Evolutionary conservation across 1,284 basidiomycete species (phyloP).

Genomic region (Pseudozyma pruni): DNA sequence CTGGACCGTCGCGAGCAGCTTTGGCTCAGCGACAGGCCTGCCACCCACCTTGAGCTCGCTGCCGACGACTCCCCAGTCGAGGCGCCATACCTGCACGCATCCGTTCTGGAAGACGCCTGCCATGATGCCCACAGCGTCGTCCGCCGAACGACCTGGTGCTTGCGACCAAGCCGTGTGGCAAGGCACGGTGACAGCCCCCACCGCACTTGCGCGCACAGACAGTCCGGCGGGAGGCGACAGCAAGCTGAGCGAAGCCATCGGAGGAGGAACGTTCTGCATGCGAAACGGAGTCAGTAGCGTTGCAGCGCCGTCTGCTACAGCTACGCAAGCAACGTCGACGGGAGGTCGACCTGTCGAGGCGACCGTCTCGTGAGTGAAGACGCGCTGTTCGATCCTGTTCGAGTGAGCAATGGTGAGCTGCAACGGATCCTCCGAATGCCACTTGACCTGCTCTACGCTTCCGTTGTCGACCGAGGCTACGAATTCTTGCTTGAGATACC

Average conservation of each 20-base stretch:
- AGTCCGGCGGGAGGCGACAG: conserved; percentile 60
- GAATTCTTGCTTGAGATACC: conserved; percentile 72
- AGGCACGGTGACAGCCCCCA: conserved; percentile 26
- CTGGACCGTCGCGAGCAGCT: conserved; percentile 22
- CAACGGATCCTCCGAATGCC: conserved; percentile 87
- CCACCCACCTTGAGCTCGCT: conserved; percentile 39
- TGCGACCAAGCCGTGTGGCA: conserved; percentile 74
- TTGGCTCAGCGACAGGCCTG: conserved; percentile 31
- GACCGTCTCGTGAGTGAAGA: conserved; percentile 82
- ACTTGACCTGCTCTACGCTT: conserved; percentile 74
- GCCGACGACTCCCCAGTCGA: conserved; percentile 55
- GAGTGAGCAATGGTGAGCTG: conserved; percentile 74
- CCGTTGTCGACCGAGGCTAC: conserved; percentile 2
- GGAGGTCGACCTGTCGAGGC: conserved; percentile 76
- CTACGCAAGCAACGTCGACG: conserved; percentile 83
- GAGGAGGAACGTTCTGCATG: conserved; percentile 91
- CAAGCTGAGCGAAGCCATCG: conserved; percentile 85
- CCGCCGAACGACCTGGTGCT: conserved; percentile 68
- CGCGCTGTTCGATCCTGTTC: conserved; percentile 73
- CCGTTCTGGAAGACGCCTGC: conserved; percentile 74
- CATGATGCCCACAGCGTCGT: conserved; percentile 72
- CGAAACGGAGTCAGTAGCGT: conserved; percentile 91
- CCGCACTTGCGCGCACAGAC: conserved; percentile 8
- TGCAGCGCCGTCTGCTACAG: conserved; percentile 88
- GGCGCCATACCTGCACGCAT: conserved; percentile 74